Evolutionary conservation across 1,139 yeast genomes (phyloP).

Genomic region (Saccharomyces hybrid): DNA sequence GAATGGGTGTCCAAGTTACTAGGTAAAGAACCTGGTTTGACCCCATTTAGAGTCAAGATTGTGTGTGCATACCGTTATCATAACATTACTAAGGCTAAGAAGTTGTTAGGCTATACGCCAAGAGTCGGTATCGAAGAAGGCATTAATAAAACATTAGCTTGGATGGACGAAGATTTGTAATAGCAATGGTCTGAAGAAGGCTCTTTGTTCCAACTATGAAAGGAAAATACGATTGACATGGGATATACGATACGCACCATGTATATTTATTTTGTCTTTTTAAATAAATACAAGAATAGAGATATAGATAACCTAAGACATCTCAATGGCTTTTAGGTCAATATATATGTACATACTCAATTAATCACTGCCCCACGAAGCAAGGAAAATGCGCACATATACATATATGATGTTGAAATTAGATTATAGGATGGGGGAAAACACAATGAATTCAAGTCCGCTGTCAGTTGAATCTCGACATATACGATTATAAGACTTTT

Average conservation of each 20-base stretch:
- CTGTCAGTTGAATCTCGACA: neutral
- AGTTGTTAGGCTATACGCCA: conserved; percentile 70
- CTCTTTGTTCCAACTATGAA: neutral
- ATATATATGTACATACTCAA: neutral
- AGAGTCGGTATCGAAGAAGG: conserved; percentile 77
- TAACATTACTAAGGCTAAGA: conserved; percentile 81
- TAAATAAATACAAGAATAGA: neutral
- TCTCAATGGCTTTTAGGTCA: neutral
- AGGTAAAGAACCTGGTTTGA: conserved; percentile 84
- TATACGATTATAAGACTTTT: conserved; percentile 43
- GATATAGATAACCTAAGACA: neutral
- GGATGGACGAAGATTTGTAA: conserved; percentile 65
- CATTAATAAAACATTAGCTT: conserved; percentile 67
- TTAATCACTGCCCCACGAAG: neutral
- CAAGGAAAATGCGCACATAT: neutral
- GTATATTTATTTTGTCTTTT: neutral
- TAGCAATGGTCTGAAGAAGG: neutral
- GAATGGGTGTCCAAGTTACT: conserved; percentile 60
- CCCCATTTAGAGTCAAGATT: conserved; percentile 89
- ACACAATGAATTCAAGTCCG: neutral
- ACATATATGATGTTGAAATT: neutral
- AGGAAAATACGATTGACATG: neutral
- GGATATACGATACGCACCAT: neutral
- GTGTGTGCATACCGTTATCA: conserved; percentile 96
- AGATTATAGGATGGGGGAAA: neutral